A percentile compares a stretch with the other conserved stretches of the same genome.
phyloP scores from a whole-genome alignment of 176 grass and related monocot genomes.

The Chloris gayana region DNA sequence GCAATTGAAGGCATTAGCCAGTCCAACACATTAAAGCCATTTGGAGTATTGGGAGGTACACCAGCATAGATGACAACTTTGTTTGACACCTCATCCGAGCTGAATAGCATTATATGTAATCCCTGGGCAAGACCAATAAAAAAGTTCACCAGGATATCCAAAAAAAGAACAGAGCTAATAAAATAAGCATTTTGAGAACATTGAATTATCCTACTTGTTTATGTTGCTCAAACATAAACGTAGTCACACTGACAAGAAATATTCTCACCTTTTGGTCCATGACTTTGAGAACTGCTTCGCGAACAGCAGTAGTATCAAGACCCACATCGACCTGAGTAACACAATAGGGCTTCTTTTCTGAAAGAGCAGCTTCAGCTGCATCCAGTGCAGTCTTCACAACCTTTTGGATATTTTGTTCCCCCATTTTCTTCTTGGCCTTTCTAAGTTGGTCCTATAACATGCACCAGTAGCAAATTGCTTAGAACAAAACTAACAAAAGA shows the following conservation, averaged over 20 bases:
- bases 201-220: not conserved
- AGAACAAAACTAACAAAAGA: not conserved
- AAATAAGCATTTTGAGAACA: not conserved
- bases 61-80: conserved; percentile 81
- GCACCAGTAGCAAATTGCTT: conserved; percentile 13
- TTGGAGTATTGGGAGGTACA: conserved; percentile 53
- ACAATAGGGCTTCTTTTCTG: conserved; percentile 67
- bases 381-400: conserved; percentile 67
- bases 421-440: conserved; percentile 91
- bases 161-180: not conserved
- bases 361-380: conserved; percentile 67
- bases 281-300: conserved; percentile 88
- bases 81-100: conserved; percentile 66
- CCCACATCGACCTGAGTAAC: conserved; percentile 66
- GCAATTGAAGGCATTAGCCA: conserved; percentile 80
- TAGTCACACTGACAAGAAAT: not conserved
- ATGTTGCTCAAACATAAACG: not conserved
- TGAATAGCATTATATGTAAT: conserved; percentile 87
- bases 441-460: conserved; percentile 65
- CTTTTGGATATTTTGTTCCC: conserved; percentile 84
- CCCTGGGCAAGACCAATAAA: conserved; percentile 44
- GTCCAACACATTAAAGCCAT: conserved; percentile 71
- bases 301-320: conserved; percentile 74
- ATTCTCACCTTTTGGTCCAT: conserved; percentile 62
- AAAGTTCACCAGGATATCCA: conserved; percentile 3